Evolutionary conservation across 352 stramenopile genomes (phyloP), one percentile per base, ranked within the genome.

Genomic region (Phytopythium ostracodes): DNA sequence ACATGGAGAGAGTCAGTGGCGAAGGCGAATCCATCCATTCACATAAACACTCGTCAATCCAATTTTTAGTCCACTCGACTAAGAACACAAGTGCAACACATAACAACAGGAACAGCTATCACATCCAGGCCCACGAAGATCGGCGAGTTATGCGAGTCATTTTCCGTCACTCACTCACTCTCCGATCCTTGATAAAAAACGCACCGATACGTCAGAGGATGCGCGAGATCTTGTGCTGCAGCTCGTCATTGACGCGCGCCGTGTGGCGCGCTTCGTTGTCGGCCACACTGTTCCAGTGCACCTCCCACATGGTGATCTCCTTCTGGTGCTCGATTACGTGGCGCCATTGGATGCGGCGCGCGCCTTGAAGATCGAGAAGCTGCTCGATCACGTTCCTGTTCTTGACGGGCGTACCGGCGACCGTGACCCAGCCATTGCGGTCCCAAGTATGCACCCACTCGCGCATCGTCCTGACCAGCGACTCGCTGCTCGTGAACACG

Each of bases 381-480:
- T 62, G 50, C 31, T 63, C 35, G 35, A 67, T 38, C 20, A 73
- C 22, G 51, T 70, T 51, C 25, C 27, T 47, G 43, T 73, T 70
- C 43, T 60, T 36, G 14, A 70, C 59, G 0, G 58, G 42, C 20
- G 20, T 36, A 9, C 59, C 67, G 6, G 42, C 49, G 42, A 63
- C 35, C 6, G 49, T 70, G n/a, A 31, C 12, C 63, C 66, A 73
- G 12, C 63, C 63, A 20, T 67, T 67, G 49, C 58, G 59, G 12
- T 38, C 17, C 67, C 67, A 73, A 18, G 46, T 33, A 31, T 67
- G 57, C 12, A 73, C 42, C 59, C 63, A 70, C 22, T 65, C 56
- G 22, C 27, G 62, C 67, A 67, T 70, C 11, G 67, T 63, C 4
- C 56, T 24, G 3, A 70, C 22, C 31, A 73, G 46, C 11, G 62